These are phyloP conservation scores for Mucor irregularis DNA, from an alignment of 371 early-diverging fungal genomes.

Conservation along the genomic window DNA sequence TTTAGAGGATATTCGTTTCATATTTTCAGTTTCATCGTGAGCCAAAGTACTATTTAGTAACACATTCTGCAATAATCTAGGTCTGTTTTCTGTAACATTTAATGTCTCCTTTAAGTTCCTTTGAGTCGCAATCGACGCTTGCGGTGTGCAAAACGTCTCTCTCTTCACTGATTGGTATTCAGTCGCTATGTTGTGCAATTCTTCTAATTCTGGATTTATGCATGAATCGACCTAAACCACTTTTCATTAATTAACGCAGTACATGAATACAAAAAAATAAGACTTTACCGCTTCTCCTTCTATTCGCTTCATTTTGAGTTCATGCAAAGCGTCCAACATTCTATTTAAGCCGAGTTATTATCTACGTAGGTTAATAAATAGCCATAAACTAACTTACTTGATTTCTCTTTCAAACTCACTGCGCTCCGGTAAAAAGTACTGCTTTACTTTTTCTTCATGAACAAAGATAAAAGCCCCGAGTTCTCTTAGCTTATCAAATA, in stretches of 20 bases:
- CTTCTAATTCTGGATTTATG: neutral
- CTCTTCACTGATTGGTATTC: slow-evolving; percentile 7
- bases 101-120: slow-evolving; percentile 3
- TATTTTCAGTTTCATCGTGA: slow-evolving; percentile 10
- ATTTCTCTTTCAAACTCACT: slow-evolving; percentile 14
- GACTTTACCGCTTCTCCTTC: neutral
- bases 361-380: no score
- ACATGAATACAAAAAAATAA: neutral
- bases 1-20: neutral
- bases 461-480: slow-evolving; percentile 21
- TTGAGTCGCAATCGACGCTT: slow-evolving; percentile 15
- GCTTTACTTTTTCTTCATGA: neutral
- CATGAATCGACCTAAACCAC: slow-evolving; percentile 3
- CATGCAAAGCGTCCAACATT: neutral
- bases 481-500: slow-evolving; percentile 16
- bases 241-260: neutral
- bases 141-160: slow-evolving; percentile 15
- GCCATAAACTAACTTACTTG: neutral
- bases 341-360: neutral
- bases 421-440: neutral
- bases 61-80: slow-evolving; percentile 11
- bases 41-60: slow-evolving; percentile 1
- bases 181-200: neutral
- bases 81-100: slow-evolving; percentile 15
- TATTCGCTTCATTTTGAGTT: neutral